A percentile compares a stretch with the other conserved stretches of the same genome.
These are phyloP conservation scores for Phaffia rhodozyma DNA, from an alignment of 1,284 basidiomycete genomes.

Conservation along the genomic window DNA sequence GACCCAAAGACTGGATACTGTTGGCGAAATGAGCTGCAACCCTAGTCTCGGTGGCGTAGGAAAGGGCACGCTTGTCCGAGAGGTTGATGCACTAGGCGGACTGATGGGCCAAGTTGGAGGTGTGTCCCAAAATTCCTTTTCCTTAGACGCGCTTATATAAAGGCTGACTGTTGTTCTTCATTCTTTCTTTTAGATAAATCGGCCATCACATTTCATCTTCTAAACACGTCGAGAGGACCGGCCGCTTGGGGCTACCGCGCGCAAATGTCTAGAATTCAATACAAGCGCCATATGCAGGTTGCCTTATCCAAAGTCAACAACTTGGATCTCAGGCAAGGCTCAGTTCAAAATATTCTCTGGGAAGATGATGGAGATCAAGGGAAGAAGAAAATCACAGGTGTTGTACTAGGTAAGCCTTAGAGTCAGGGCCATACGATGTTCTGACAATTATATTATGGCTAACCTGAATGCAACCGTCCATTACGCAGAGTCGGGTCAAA, in stretches of 20 bases:
- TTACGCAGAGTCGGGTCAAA: slow-evolving; percentile 55
- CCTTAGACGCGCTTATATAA: no score
- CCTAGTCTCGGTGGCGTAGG: slow-evolving; percentile 79
- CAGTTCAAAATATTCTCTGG: slow-evolving; percentile 66
- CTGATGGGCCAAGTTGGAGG: slow-evolving; percentile 63
- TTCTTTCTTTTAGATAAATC: slow-evolving; percentile 50
- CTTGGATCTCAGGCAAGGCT: slow-evolving; percentile 56
- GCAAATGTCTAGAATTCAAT: slow-evolving; percentile 72
- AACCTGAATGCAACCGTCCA: not conserved
- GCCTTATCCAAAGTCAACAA: slow-evolving; percentile 43
- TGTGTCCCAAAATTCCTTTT: slow-evolving; percentile 29
- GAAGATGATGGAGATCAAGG: slow-evolving; percentile 35
- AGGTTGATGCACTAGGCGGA: slow-evolving; percentile 77
- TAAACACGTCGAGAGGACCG: slow-evolving; percentile 73
- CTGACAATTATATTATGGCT: no score
- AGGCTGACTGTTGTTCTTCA: not conserved
- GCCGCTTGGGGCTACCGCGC: slow-evolving; percentile 85
- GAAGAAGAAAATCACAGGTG: slow-evolving; percentile 49
- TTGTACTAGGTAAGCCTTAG: slow-evolving; percentile 49
- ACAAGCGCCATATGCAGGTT: slow-evolving; percentile 67
- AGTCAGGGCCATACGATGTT: no score
- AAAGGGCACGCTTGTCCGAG: slow-evolving; percentile 75
- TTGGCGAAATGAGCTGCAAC: slow-evolving; percentile 83
- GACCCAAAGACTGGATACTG: slow-evolving; percentile 63
- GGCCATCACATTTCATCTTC: slow-evolving; percentile 72